Percentiles rank a stretch among this genome's conserved stretches.
phyloP scores from a whole-genome alignment of 208 protist species.

The Crithidia thermophila region DNA sequence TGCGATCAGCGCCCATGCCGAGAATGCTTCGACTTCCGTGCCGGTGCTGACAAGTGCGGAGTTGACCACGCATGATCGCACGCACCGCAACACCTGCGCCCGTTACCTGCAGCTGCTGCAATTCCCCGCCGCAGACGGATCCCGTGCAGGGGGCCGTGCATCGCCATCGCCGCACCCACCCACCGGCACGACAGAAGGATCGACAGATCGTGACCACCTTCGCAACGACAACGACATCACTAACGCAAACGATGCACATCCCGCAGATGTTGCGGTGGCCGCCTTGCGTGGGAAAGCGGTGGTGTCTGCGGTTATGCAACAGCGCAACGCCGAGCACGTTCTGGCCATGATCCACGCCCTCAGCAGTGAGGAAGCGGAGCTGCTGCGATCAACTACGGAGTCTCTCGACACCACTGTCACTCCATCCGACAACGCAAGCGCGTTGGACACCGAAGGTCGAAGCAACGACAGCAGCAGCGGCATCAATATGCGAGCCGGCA shows the following conservation, averaged over 20 bases:
- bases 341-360: constrained; percentile 51
- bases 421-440: neutral
- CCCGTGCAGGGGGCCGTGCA: too few species aligned
- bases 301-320: constrained; percentile 18
- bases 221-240: neutral
- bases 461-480: neutral
- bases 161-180: constrained; percentile 11
- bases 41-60: constrained; percentile 8
- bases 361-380: constrained; percentile 30
- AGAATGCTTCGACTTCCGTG: neutral
- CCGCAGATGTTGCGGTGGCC: too few species aligned
- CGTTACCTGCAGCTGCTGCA: constrained; percentile 39
- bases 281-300: neutral
- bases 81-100: constrained; percentile 13
- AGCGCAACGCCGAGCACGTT: constrained; percentile 69
- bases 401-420: neutral
- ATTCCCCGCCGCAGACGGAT: too few species aligned
- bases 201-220: neutral
- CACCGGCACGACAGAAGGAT: neutral
- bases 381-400: too few species aligned
- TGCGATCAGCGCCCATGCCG: neutral
- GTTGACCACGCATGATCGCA: constrained; percentile 1
- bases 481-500: neutral
- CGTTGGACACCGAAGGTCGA: neutral
- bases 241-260: neutral